These are phyloP conservation scores for Alternaria ethzedia DNA, from an alignment of 2,329 filamentous ascomycete genomes.

Conservation along the genomic window DNA sequence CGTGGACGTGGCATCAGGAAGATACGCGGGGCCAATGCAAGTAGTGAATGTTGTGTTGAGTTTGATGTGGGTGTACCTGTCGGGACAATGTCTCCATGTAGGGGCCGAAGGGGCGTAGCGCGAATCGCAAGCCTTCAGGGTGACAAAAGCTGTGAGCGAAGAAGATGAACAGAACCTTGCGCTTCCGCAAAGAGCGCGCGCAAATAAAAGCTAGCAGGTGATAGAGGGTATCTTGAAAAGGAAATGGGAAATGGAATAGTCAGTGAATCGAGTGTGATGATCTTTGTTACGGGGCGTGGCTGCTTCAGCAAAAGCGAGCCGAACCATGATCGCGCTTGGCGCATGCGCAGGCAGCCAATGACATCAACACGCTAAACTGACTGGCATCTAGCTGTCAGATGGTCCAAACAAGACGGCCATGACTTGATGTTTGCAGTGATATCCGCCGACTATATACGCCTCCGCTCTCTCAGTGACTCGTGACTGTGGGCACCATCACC, in stretches of 20 bases:
- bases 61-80: constrained; percentile 18
- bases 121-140: constrained; percentile 41
- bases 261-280: constrained; percentile 38
- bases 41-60: constrained; percentile 10
- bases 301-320: constrained; percentile 40
- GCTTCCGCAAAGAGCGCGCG: constrained; percentile 20
- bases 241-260: constrained; percentile 25
- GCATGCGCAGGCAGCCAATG: constrained; percentile 29
- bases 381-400: constrained; percentile 23
- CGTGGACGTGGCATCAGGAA: constrained; percentile 35
- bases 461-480: neutral
- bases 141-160: constrained; percentile 32
- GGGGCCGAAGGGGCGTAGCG: constrained; percentile 42
- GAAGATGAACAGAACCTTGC: constrained; percentile 29
- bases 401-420: constrained; percentile 15
- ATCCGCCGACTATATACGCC: neutral
- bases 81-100: constrained; percentile 32
- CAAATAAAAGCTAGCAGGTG: constrained; percentile 14
- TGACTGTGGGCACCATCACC: neutral
- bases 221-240: constrained; percentile 24
- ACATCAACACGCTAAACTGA: constrained; percentile 27
- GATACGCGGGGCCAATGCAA: neutral
- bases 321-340: constrained; percentile 32
- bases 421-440: constrained; percentile 1
- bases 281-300: constrained; percentile 45